Evolutionary conservation across 202 grass and related monocot species (phyloP).

Genomic region (Saccharum hybrid): DNA sequence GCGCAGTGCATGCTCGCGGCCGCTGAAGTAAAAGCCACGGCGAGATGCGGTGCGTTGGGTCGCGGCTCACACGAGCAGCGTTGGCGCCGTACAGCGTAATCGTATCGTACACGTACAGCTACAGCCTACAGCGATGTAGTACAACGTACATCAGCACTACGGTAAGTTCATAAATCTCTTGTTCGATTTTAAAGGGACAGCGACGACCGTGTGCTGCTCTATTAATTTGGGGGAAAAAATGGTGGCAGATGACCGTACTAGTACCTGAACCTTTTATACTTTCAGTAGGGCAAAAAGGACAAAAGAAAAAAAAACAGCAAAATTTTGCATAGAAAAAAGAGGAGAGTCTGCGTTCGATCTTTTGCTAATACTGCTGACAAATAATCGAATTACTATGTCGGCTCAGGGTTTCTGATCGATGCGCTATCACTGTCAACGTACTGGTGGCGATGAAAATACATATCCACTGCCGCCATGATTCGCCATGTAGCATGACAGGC

Average conservation of each 20-base stretch:
- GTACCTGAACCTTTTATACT: not conserved
- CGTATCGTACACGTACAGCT: not conserved
- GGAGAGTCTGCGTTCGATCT: not conserved
- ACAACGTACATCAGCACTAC: not conserved
- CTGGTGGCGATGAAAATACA: not conserved
- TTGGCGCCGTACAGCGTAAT: not conserved
- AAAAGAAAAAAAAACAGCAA: not conserved
- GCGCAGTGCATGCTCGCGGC: not conserved
- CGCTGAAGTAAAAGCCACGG: slow-evolving; percentile 16
- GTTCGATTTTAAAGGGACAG: not conserved
- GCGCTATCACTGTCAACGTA: not conserved
- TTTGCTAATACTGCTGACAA: not conserved
- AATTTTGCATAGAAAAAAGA: not conserved
- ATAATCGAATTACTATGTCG: not conserved
- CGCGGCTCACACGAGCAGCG: not conserved
- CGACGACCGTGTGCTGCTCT: not conserved
- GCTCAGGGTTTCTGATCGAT: not conserved
- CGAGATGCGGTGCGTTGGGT: not conserved
- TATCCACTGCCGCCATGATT: not conserved
- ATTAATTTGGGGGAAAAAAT: not conserved
- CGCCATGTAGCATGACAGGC: not conserved
- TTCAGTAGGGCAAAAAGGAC: not conserved
- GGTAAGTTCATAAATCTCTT: not conserved
- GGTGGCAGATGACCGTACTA: not conserved
- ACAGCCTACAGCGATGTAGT: not conserved